Evolutionary conservation across 2,329 filamentous ascomycete genomes (phyloP), one percentile per base, ranked within the genome.

Genomic region (Pezicula carpinea): DNA sequence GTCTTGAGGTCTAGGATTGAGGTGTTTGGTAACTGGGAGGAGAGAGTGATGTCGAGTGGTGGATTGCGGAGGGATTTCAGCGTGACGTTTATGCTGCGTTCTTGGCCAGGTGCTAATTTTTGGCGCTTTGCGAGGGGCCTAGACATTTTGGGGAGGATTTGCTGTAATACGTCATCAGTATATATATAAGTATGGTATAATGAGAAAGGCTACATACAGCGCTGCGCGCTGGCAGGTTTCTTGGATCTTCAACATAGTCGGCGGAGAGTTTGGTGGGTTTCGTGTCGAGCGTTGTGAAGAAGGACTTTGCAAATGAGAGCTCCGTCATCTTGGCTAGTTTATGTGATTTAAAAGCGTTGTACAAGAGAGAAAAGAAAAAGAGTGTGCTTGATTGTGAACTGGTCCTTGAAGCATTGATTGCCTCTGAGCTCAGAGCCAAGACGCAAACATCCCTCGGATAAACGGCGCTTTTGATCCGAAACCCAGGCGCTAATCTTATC

Each of bases 241-340:
- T 83, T 42, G 89, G 82, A 63, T 96, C 89, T 68, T 92, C 88
- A 66, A 95, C 83, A 80, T 96, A 87, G 67, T 97, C 89, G 54
- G 87, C 75, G n/a, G 85, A 82, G 53, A 97, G 79, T 73, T 91
- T 95, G 59, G 83, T 68, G 6, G 90, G 86, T 42, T 85, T 83
- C 51, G 82, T 79, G 69, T 95, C 89, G 53, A 97, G 80, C 18
- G 82, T 79, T 44, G 83, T 74, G 57, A 99, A 82, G 68, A 95
- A 96, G 26, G 81, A 76, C 69, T 87, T 89, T 58, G 89, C 86
- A 67, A 96, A 97, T 43, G 82, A 73, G 51, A 91, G 69, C 76
- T 96, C 91, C n/a, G 85, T 77, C 86, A 91, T 91, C 55, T 59
- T 74, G 56, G 50, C 17, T 8, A 10, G 8, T 4, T 11, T 29